Evolutionary conservation across 352 stramenopile genomes (phyloP), one percentile per base, ranked within the genome.

Genomic region (Phytophthora constricta): DNA sequence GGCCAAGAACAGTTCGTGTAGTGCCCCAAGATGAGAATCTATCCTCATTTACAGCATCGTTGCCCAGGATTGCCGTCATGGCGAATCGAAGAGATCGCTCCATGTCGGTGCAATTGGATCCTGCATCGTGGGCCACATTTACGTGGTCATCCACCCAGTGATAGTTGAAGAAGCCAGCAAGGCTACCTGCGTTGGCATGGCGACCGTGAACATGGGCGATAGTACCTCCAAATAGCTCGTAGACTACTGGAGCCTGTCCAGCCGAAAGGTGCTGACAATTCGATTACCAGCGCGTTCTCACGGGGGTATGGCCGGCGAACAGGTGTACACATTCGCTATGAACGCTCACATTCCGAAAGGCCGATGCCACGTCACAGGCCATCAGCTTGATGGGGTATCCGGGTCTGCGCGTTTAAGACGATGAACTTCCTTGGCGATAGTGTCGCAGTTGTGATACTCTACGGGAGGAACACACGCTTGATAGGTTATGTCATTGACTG

Each of bases 101-200:
- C 3, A 58, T n/a, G 10, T 49, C 52, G 7, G 13, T 23, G 16
- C 22, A 59, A 37, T 49, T 37, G 34, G 33, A 25, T 2, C 31
- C 34, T 23, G 25, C 16, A 16, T 50, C 52, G 1, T 16, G 3
- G 3, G 57, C 27, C 14, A 68, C 65, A 11, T 41, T 53, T 0
- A 74, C 23, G 27, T 65, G 65, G 55, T 65, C 65, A 33, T 74
- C 58, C 2, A 68, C 58, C 58, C 65, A 74, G 26, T 68, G 65
- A 26, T 74, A 74, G 4, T 13, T 41, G 39, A 58, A 74, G n/a
- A 45, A 68, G 13, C 27, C 25, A 11, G 2, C n/a, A 17, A 10
- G 28, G 4, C 22, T 17, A 0, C 2, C 1, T 2, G 7, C 33
- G 8, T 42, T 33, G 13, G 2, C 8, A 0, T 27, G 33, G 2